phyloP scores from a whole-genome alignment of 2,329 filamentous ascomycete genomes.

The Diaporthe longicolla region DNA sequence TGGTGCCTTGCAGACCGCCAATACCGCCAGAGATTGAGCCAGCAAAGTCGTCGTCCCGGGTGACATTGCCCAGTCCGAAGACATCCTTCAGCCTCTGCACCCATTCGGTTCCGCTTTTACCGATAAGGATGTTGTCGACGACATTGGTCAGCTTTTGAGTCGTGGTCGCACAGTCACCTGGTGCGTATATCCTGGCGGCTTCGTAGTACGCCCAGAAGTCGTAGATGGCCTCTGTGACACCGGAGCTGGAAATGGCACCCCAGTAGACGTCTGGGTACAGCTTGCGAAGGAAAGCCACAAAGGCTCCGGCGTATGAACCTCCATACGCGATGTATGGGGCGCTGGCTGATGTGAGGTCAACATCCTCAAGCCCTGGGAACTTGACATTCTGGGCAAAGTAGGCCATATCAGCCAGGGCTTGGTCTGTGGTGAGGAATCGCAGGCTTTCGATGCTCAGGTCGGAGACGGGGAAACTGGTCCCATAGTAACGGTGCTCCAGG shows the following conservation, averaged over 20 bases:
- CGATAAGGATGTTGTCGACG: slow-evolving; percentile 66
- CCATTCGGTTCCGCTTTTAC: slow-evolving; percentile 55
- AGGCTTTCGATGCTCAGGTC: slow-evolving; percentile 78
- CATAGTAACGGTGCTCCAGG: slow-evolving; percentile 91
- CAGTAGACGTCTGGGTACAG: slow-evolving; percentile 84
- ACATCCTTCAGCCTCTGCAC: slow-evolving; percentile 59
- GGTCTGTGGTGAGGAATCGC: slow-evolving; percentile 86
- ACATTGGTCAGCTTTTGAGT: slow-evolving; percentile 71
- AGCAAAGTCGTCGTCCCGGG: slow-evolving; percentile 64
- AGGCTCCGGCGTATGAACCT: slow-evolving; percentile 86
- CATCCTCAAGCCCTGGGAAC: slow-evolving; percentile 78
- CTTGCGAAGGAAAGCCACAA: slow-evolving; percentile 82
- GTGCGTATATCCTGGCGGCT: slow-evolving; percentile 63
- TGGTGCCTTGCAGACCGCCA: slow-evolving; percentile 60
- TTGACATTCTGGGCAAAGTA: slow-evolving; percentile 83
- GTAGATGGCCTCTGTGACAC: slow-evolving; percentile 81
- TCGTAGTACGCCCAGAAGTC: slow-evolving; percentile 79
- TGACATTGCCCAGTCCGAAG: slow-evolving; percentile 63
- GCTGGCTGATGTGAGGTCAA: slow-evolving; percentile 74
- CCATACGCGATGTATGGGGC: slow-evolving; percentile 86
- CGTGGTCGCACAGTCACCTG: slow-evolving; percentile 73
- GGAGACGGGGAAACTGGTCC: slow-evolving; percentile 77
- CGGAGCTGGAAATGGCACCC: slow-evolving; percentile 84
- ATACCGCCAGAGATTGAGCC: slow-evolving; percentile 58
- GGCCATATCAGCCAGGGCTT: slow-evolving; percentile 83